phyloP scores from a whole-genome alignment of 768 basidiomycete species.

The Clitopilus passeckerianus region DNA sequence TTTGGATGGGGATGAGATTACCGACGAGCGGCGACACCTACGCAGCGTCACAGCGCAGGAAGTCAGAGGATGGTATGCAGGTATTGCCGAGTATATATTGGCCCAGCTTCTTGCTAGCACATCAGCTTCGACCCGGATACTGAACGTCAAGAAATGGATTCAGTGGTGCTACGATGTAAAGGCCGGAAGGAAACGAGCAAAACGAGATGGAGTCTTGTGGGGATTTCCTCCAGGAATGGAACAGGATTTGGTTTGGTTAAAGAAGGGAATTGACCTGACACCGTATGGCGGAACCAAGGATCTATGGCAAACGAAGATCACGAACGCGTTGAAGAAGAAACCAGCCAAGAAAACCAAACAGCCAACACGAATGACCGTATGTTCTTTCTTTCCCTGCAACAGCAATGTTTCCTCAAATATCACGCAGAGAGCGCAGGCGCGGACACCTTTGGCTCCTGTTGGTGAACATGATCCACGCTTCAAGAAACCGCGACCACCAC shows the following conservation, averaged over 20 bases:
- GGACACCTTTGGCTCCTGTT: neutral
- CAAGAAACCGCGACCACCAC: neutral
- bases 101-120: conserved; percentile 36
- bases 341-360: conserved; percentile 6
- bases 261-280: conserved; percentile 16
- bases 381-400: neutral
- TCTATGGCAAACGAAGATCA: conserved; percentile 21
- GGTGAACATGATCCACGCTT: neutral
- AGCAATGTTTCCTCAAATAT: neutral
- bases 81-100: conserved; percentile 56
- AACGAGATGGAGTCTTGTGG: conserved; percentile 19
- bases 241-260: conserved; percentile 14
- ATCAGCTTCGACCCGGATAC: conserved; percentile 16
- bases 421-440: neutral
- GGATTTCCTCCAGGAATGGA: conserved; percentile 22
- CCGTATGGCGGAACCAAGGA: conserved; percentile 23
- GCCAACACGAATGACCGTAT: neutral
- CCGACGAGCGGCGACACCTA: conserved; percentile 30
- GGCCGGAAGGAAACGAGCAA: conserved; percentile 26
- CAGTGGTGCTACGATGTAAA: conserved; percentile 32
- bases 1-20: conserved; percentile 19
- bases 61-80: conserved; percentile 44
- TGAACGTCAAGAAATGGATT: conserved; percentile 45
- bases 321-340: conserved; percentile 4
- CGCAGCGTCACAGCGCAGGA: conserved; percentile 48